A percentile compares a stretch with the other conserved stretches of the same genome.
These are phyloP conservation scores for Cinnamomum chago DNA, from an alignment of 164 flowering plant species.

Conservation along the genomic window DNA sequence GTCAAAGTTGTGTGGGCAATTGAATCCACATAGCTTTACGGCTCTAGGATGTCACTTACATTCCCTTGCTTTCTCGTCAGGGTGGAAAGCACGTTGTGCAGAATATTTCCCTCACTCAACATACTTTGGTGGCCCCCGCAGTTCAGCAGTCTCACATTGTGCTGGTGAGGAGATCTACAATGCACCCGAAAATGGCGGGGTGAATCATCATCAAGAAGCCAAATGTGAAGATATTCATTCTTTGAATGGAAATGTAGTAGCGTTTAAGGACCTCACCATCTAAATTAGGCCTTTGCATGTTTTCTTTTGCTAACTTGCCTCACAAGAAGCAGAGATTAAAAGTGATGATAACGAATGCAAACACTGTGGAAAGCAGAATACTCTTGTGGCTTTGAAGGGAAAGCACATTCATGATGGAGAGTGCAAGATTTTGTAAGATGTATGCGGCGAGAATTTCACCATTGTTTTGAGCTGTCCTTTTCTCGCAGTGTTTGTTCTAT, in stretches of 20 bases:
- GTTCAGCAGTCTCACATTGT: slow-evolving; percentile 48
- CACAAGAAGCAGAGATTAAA: neutral
- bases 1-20: no score
- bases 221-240: slow-evolving; percentile 24
- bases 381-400: slow-evolving; percentile 1
- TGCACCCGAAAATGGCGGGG: slow-evolving; percentile 48
- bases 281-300: slow-evolving; percentile 11
- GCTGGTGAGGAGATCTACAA: slow-evolving; percentile 25
- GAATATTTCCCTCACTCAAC: slow-evolving; percentile 80
- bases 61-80: slow-evolving; percentile 30
- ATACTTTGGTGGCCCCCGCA: slow-evolving; percentile 71
- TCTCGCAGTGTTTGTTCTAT: slow-evolving; percentile 7
- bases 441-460: slow-evolving; percentile 5
- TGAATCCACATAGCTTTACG: no score
- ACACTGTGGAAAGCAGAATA: neutral
- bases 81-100: slow-evolving; percentile 79
- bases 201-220: slow-evolving; percentile 21
- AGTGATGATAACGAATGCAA: neutral
- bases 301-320: slow-evolving; percentile 3
- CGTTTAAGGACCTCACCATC: slow-evolving; percentile 57
- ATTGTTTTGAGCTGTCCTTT: slow-evolving; percentile 4
- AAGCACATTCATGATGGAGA: neutral
- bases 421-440: slow-evolving; percentile 15
- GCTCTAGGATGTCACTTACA: no score
- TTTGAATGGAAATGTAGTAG: slow-evolving; percentile 63